A percentile compares a stretch with the other conserved stretches of the same genome.
Evolutionary conservation across 768 basidiomycete genomes (phyloP).

Genomic region (Leccinum rimulosum): DNA sequence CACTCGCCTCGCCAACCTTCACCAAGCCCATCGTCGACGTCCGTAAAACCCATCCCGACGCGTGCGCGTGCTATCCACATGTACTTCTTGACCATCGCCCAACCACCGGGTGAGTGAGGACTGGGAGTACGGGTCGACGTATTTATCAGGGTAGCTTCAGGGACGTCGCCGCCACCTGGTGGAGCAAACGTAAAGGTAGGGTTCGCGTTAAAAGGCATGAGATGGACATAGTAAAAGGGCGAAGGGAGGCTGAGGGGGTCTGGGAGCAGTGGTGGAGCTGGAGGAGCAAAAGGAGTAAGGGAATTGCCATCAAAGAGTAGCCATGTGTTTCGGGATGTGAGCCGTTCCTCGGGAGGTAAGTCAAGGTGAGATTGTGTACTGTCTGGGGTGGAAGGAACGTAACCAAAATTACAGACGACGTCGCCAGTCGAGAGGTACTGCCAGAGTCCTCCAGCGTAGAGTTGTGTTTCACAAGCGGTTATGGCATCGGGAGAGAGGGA

Average conservation of each 20-base stretch:
- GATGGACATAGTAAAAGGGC: slow-evolving; percentile 74
- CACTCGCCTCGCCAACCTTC: slow-evolving; percentile 77
- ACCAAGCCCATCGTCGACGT: slow-evolving; percentile 43
- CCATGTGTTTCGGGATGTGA: slow-evolving; percentile 48
- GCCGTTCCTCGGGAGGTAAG: slow-evolving; percentile 18
- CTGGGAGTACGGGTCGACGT: slow-evolving; percentile 45
- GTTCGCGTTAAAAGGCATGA: slow-evolving; percentile 40
- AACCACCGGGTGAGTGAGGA: slow-evolving; percentile 58
- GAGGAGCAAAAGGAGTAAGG: slow-evolving; percentile 61
- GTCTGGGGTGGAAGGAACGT: slow-evolving; percentile 48
- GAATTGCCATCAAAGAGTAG: slow-evolving; percentile 67
- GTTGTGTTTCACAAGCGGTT: slow-evolving; percentile 62
- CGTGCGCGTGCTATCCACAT: slow-evolving; percentile 62
- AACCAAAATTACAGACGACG: slow-evolving; percentile 78
- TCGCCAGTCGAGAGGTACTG: slow-evolving; percentile 74
- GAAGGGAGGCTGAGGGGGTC: slow-evolving; percentile 66
- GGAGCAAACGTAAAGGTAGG: slow-evolving; percentile 29
- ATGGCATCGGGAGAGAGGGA: slow-evolving; percentile 46
- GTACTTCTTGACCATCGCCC: slow-evolving; percentile 56
- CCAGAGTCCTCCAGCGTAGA: slow-evolving; percentile 69
- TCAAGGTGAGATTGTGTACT: slow-evolving; percentile 25
- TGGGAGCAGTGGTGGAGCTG: slow-evolving; percentile 46
- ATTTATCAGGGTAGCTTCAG: slow-evolving; percentile 47
- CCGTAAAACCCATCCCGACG: slow-evolving; percentile 36
- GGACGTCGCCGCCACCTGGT: slow-evolving; percentile 34